Percentiles rank a stretch among this genome's conserved stretches.
Evolutionary conservation across 352 stramenopile genomes (phyloP).

Genomic region (Pythium aristosporum): DNA sequence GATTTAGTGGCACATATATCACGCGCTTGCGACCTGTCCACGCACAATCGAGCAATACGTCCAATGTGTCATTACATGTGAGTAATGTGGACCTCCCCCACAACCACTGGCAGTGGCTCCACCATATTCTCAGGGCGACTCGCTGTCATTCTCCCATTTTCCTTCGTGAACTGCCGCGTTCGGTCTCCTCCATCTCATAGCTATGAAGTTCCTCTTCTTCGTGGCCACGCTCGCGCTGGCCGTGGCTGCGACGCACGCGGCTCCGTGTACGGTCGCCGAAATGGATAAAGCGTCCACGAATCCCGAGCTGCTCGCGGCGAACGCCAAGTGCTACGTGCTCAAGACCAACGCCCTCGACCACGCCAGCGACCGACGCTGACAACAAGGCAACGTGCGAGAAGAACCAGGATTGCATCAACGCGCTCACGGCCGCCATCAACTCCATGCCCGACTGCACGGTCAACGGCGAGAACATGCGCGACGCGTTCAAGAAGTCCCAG

Average conservation of each 20-base stretch:
- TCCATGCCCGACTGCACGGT: slow-evolving; percentile 7
- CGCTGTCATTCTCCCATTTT: background rate
- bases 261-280: background rate
- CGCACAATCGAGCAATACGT: background rate
- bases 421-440: background rate
- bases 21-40: background rate
- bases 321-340: slow-evolving; percentile 4
- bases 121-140: background rate
- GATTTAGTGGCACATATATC: background rate
- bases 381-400: slow-evolving; percentile 5
- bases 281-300: background rate
- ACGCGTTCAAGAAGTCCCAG: slow-evolving; percentile 1
- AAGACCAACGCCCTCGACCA: background rate
- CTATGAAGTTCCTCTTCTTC: background rate
- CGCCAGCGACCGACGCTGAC: background rate
- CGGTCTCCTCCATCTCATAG: background rate
- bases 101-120: background rate
- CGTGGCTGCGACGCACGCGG: background rate
- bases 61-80: background rate
- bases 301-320: slow-evolving; percentile 3
- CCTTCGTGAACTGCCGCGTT: background rate
- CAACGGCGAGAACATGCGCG: background rate
- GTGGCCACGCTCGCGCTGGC: slow-evolving; percentile 1
- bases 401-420: slow-evolving; percentile 10
- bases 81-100: background rate